phyloP scores from a whole-genome alignment of 2,329 filamentous ascomycete genomes.

The Pestalotiopsis fici region DNA sequence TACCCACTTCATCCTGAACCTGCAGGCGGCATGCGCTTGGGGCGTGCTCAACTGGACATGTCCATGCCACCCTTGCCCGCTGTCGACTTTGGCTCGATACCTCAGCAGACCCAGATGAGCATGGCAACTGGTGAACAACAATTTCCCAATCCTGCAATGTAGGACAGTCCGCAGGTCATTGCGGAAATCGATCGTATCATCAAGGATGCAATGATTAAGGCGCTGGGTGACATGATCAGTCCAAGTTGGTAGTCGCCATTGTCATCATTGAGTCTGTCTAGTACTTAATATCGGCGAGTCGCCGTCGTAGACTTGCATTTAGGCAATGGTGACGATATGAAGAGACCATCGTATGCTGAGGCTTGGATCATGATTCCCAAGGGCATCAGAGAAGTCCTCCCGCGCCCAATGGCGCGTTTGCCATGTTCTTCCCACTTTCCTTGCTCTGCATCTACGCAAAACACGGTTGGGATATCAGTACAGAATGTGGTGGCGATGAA shows the following conservation, averaged over 20 bases:
- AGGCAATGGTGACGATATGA: neutral
- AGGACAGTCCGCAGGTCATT: slow-evolving; percentile 1
- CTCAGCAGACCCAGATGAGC: too few species aligned
- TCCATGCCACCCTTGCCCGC: slow-evolving; percentile 16
- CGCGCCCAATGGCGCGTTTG: neutral
- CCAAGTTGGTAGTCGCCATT: neutral
- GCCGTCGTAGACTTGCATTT: neutral
- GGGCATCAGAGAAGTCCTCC: neutral
- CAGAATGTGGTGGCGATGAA: neutral
- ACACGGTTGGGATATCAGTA: neutral
- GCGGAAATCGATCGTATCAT: neutral
- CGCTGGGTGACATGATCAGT: neutral
- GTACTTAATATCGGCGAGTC: neutral
- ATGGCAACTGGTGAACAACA: too few species aligned
- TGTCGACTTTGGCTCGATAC: slow-evolving; percentile 2
- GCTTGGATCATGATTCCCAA: neutral
- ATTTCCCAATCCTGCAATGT: slow-evolving; percentile 9
- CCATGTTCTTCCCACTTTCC: neutral
- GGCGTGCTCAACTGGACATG: slow-evolving; percentile 44
- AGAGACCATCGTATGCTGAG: neutral
- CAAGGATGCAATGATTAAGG: neutral
- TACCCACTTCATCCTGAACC: slow-evolving; percentile 73
- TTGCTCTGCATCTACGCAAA: neutral
- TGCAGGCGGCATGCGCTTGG: slow-evolving; percentile 48
- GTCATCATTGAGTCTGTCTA: neutral